Evolutionary conservation across 139 green algal genomes (phyloP), one percentile per base, ranked within the genome.

Genomic region (Monoraphidium neglectum): DNA sequence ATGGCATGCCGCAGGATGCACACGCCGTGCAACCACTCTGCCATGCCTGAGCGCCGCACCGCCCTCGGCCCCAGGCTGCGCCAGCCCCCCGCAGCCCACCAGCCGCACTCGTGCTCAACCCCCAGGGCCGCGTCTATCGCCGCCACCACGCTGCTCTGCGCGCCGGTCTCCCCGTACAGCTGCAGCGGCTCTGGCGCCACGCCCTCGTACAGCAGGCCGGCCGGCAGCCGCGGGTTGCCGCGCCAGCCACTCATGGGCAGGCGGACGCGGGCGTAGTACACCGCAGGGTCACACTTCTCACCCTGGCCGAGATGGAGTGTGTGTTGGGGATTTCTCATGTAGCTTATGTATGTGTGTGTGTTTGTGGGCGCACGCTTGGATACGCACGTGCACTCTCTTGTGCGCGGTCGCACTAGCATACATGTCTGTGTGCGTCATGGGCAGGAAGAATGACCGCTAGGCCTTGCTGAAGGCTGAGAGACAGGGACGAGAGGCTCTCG

Each of bases 161-260:
- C 84, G 18, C 84, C 84, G 23, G 84, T 89, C 60, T 86, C 84
- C 4, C 84, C 84, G 61, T 86, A 86, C 70, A 89, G 72, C 68
- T 84, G 70, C 62, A 49, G 61, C 23, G 80, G 77, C 49, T 68
- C 12, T 2, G 62, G 35, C 23, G 38, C 65, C 18, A 84, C 72
- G 4, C 79, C 83, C 66, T 86, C 83, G 57, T 88, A 85, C 3
- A 88, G 8, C 6, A 86, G 64, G 23, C 83, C 83, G 37, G 82
- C 28, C 24, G 83, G 83, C 36, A 88, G 76, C 15, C 47, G 53
- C 3, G 74, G 69, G 67, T 88, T 88, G 78, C 70, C 76, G 1
- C 71, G 70, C 83, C 83, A 85, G 67, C 63, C 83, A 70, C 30
- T 78, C 81, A 86, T 82, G 28, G 81, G 81, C 37, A 40, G 47